Evolutionary conservation across 2,329 filamentous ascomycete species (phyloP).

Genomic region (Apiospora kogelbergensis): DNA sequence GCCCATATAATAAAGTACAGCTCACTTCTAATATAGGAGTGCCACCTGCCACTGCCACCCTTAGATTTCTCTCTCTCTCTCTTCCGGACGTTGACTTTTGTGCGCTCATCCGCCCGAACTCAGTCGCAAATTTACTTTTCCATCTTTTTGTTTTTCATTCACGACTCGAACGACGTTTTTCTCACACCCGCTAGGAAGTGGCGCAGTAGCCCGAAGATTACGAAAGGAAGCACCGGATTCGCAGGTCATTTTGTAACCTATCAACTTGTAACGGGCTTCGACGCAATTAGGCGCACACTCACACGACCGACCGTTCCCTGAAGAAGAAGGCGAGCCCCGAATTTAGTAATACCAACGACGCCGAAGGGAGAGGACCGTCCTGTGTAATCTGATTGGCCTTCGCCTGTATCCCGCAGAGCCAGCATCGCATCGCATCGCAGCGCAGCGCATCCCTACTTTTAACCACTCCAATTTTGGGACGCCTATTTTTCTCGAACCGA

Average conservation of each 20-base stretch:
- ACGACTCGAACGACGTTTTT: not conserved
- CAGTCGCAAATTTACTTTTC: not conserved
- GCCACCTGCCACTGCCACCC: not conserved
- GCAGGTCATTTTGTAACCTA: not conserved
- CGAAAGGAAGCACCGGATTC: not conserved
- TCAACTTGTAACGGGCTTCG: conserved; percentile 4
- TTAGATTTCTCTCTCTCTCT: not conserved
- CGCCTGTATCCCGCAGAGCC: not conserved
- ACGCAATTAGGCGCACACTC: not conserved
- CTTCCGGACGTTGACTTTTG: not conserved
- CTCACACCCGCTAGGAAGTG: not conserved
- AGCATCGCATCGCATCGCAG: not conserved
- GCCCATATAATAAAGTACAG: not conserved
- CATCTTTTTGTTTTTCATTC: not conserved
- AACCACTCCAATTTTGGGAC: not conserved
- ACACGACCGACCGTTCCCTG: not conserved
- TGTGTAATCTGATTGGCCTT: not conserved
- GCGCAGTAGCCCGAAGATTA: not conserved
- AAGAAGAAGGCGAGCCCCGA: not conserved
- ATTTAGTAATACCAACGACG: not conserved
- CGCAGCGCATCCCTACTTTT: not conserved
- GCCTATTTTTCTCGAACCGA: conserved; percentile 5
- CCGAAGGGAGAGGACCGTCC: not conserved
- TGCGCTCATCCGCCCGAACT: not conserved
- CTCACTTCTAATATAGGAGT: not conserved